Conservation (phyloP, 2,329 filamentous ascomycete species). For the Fusarium palustre region DNA sequence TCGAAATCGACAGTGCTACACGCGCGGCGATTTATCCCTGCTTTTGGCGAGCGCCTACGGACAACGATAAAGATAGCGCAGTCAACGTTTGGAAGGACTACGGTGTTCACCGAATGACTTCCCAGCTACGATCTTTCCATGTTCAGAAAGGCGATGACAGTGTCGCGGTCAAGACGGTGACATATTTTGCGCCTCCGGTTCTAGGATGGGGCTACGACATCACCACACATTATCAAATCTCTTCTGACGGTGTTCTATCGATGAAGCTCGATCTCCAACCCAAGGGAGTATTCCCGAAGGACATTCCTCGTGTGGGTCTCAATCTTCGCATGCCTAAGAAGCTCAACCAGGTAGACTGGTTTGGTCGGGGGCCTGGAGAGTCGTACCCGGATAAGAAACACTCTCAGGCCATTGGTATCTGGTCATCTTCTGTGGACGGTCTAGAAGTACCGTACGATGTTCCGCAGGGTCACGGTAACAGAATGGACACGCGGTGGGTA, state of each 20-base stretch:
- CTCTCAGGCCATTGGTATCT: constrained; percentile 4
- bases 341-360: background rate
- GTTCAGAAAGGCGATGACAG: background rate
- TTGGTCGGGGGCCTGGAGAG: constrained; percentile 10
- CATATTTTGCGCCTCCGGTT: constrained; percentile 11
- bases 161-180: background rate
- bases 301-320: constrained; percentile 1
- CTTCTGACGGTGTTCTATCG: background rate
- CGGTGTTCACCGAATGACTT: constrained; percentile 15
- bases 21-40: constrained; percentile 5
- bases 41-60: constrained; percentile 20
- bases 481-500: constrained; percentile 20
- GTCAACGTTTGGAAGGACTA: constrained; percentile 13
- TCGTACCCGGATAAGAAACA: constrained; percentile 14
- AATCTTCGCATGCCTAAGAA: constrained; percentile 11
- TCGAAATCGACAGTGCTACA: background rate
- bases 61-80: constrained; percentile 11
- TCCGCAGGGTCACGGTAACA: background rate
- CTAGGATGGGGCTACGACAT: constrained; percentile 23
- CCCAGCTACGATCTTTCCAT: constrained; percentile 11
- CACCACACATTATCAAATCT: background rate
- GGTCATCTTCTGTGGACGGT: background rate
- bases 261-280: background rate
- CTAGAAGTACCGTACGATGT: constrained; percentile 14
- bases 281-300: background rate